Conservation (phyloP, 2,329 filamentous ascomycete genomes). For the Coniella vitis region DNA sequence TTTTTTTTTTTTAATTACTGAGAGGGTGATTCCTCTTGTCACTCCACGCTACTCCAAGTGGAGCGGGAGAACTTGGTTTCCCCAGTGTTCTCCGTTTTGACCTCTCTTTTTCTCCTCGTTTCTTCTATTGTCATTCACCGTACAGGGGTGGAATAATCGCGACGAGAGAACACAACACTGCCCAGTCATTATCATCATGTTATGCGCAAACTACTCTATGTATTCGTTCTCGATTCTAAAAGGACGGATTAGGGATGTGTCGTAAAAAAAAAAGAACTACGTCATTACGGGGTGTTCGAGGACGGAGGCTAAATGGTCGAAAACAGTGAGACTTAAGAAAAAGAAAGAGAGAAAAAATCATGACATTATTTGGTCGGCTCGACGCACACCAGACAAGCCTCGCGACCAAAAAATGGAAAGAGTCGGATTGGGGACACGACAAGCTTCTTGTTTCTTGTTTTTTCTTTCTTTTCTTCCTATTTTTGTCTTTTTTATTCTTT, state of each 20-base stretch:
- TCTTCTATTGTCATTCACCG: neutral
- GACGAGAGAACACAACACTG: neutral
- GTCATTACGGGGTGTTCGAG: neutral
- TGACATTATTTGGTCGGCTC: neutral
- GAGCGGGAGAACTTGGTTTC: neutral
- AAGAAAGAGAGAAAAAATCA: too few relatives aligned
- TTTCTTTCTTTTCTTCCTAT: neutral
- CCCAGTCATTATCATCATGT: neutral
- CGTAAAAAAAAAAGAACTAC: slow-evolving; percentile 7
- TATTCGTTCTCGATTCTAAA: slow-evolving; percentile 15
- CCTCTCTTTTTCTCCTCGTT: neutral
- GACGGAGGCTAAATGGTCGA: slow-evolving; percentile 12
- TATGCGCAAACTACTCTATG: neutral
- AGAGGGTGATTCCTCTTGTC: neutral
- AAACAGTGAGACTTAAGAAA: slow-evolving; percentile 15
- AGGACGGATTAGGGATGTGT: slow-evolving; percentile 15
- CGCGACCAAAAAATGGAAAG: neutral
- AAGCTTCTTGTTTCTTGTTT: slow-evolving; percentile 7
- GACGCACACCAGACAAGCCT: neutral
- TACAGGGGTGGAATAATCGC: slow-evolving; percentile 3
- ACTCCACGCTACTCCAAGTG: slow-evolving; percentile 4
- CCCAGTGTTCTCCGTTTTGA: too few relatives aligned
- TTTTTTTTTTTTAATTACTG: neutral
- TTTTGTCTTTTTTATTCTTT: neutral
- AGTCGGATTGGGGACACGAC: neutral